Conservation (phyloP, 257 asterid species). For the Anisodus tanguticus region DNA sequence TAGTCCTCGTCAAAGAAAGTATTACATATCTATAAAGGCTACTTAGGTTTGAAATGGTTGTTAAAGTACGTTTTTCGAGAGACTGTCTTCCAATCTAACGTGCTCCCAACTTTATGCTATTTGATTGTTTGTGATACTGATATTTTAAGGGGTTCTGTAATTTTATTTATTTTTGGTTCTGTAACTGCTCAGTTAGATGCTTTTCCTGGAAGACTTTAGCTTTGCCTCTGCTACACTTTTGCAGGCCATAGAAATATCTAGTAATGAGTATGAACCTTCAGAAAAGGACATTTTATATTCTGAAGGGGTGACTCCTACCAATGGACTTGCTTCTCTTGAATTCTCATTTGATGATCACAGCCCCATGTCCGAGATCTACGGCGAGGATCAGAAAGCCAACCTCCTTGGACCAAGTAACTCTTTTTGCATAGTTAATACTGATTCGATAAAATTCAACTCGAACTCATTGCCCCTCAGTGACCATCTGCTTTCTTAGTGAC, state of each 20-base stretch:
- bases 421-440: constrained; percentile 21
- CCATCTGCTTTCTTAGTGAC: not conserved
- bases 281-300: constrained; percentile 62
- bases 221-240: constrained; percentile 12
- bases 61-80: not conserved
- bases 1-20: constrained; percentile 8
- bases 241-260: constrained; percentile 64
- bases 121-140: constrained; percentile 12
- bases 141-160: constrained; percentile 14
- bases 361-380: constrained; percentile 42
- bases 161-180: not conserved
- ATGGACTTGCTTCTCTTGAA: constrained; percentile 58
- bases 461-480: not conserved
- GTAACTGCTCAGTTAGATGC: not conserved
- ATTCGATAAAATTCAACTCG: not conserved
- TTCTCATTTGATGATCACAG: constrained; percentile 55
- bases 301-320: constrained; percentile 61
- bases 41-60: constrained; percentile 21
- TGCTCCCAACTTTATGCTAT: not conserved
- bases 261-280: constrained; percentile 64
- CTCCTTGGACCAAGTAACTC: constrained; percentile 53
- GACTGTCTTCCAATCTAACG: not conserved
- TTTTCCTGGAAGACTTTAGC: not conserved
- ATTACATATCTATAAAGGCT: constrained; percentile 13
- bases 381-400: constrained; percentile 39